Percentiles rank a stretch among this genome's conserved stretches.
phyloP scores from a whole-genome alignment of 371 early-diverging fungal species.

The Syncephalastrum racemosum region DNA sequence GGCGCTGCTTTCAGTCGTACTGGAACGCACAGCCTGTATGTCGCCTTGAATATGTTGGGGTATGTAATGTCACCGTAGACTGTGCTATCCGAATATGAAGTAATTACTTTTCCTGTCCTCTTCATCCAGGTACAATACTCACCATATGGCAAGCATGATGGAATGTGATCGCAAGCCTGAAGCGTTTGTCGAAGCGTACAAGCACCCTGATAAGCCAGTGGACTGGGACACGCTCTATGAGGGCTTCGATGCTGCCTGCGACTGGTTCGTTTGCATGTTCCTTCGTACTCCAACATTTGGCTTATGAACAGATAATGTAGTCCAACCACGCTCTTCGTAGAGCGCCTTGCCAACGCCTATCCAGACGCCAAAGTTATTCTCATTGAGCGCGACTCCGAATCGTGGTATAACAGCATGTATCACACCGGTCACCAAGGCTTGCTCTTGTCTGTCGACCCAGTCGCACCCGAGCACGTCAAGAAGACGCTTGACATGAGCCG shows the following conservation, averaged over 20 bases:
- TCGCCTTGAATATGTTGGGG: slow-evolving; percentile 32
- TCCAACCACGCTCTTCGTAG: slow-evolving; percentile 12
- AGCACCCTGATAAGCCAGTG: slow-evolving; percentile 4
- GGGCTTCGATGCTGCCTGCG: slow-evolving; percentile 15
- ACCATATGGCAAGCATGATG: slow-evolving; percentile 13
- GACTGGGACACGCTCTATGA: slow-evolving; percentile 16
- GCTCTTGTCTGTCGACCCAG: background rate
- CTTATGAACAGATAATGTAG: too few relatives aligned
- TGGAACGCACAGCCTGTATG: slow-evolving; percentile 31
- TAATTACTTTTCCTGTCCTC: too few relatives aligned
- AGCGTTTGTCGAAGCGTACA: slow-evolving; percentile 3
- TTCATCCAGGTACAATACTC: slow-evolving; percentile 18
- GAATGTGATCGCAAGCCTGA: slow-evolving; percentile 4
- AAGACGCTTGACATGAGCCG: slow-evolving; percentile 8
- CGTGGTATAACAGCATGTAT: slow-evolving; percentile 33
- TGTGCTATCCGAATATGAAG: too few relatives aligned
- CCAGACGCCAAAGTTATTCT: slow-evolving; percentile 39
- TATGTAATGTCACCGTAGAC: slow-evolving; percentile 13
- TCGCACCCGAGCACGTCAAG: background rate
- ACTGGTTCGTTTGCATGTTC: slow-evolving; percentile 12
- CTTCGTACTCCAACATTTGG: background rate
- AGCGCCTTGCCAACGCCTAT: slow-evolving; percentile 21
- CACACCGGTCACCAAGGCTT: slow-evolving; percentile 20
- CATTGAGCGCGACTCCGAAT: slow-evolving; percentile 28
- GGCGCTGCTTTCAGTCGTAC: slow-evolving; percentile 37